Evolutionary conservation across 163 green algal species (phyloP), one percentile per base, ranked within the genome.

Genomic region (Chlorella variabilis): DNA sequence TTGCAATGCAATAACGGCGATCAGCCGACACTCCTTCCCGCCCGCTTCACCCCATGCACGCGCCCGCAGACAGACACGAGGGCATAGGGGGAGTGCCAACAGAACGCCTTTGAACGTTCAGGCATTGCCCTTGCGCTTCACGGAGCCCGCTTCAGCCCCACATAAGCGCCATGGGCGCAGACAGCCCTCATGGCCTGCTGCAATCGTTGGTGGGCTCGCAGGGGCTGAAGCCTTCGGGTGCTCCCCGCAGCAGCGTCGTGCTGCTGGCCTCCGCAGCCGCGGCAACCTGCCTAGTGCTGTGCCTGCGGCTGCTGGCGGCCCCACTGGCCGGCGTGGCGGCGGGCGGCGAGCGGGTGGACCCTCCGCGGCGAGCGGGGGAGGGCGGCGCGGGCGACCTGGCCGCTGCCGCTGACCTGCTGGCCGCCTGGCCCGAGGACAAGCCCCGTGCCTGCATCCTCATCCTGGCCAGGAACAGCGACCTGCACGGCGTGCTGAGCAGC

Each of bases 401-500:
- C 0, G 71, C 49, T 0, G 54, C 45, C 8, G 0, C 7, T 4
- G 38, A 17, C 17, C 58, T 84, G 39, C 56, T 84, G 31, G 41
- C 25, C 0, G 31, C 20, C 9, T 84, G 78, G 78, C 78, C 78
- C 0, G 20, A 23, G 9, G 78, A n/a, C 56, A 78, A 75, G 61
- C 79, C 79, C 8, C 41, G 58, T 0, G 70, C 77, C 17, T 69
- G 59, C 23, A 79, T 88, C 34, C 49, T 84, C 0, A 65, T 88
- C n/a, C 69, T 88, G 39, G 75, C 67, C 7, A 67, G 69, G 3
- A 79, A 88, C 62, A 29, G 41, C 23, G 82, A 90, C 23, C 7
- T 75, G 13, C 25, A 59, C 2, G 83, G 51, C 25, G 83, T 86
- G 65, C 41, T 86, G 38, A 31, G 51, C 49, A 85, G 74, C 34